Base-by-base conservation (phyloP, 1,284 basidiomycete genomes). In the Thecaphora thlaspeos region DNA sequence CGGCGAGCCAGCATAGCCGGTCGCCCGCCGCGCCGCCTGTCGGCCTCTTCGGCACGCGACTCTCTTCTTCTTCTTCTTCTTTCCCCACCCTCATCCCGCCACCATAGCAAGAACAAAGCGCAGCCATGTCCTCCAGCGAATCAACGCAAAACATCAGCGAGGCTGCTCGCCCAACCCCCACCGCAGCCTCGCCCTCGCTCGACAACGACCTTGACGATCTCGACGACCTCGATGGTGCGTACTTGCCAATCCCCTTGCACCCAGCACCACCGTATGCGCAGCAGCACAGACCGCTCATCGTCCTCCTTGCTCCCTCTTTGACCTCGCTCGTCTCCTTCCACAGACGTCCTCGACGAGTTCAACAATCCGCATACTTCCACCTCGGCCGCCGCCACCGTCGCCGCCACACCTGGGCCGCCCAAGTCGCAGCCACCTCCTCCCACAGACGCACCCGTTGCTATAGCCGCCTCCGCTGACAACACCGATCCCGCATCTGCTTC, bases 261-360 rank as follows among this genome's bases (percentile, higher is more conserved):
- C n/a, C n/a, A n/a, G n/a, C n/a, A n/a, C n/a, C n/a, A n/a, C n/a
- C n/a, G n/a, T n/a, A n/a, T n/a, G n/a, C n/a, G n/a, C n/a, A n/a
- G n/a, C n/a, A n/a, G n/a, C n/a, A n/a, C n/a, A n/a, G 10, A 12
- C 11, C 15, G 24, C 32, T 36, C 19, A 21, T 37, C 22, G 17
- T 40, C 17, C 30, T 54, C 9, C 15, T 12, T 22, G 18, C 17
- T 17, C 24, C 19, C 32, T 28, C 24, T n/a, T 2, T 46, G 28
- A 42, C 28, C 34, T 47, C 19, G 2, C 42, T 36, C 17, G 15
- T 41, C n/a, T 39, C 22, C 28, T n/a, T 32, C 26, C n/a, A 7
- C 67, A 85, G 84, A 86, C 76, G 82, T 87, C 48, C 80, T 87
- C 54, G 82, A 84, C 42, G 76, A 80, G 38, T 78, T 80, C 63